These are phyloP conservation scores for Dalbergia oliveri DNA, from an alignment of 306 rosid species.

Conservation along the genomic window DNA sequence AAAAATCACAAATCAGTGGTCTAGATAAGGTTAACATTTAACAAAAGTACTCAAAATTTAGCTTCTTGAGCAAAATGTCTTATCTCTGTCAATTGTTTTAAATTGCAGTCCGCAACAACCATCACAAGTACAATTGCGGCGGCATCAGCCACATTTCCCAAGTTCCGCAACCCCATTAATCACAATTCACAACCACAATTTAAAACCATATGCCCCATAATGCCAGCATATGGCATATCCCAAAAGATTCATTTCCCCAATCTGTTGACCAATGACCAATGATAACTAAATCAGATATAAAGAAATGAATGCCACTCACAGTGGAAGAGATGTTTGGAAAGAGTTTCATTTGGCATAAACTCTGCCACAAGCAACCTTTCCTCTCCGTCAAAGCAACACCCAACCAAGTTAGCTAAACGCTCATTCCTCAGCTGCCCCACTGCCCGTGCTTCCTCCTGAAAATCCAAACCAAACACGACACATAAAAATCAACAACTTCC, in stretches of 20 bases:
- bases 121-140: no score
- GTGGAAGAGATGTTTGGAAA: constrained; percentile 85
- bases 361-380: constrained; percentile 82
- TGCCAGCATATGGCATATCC: constrained; percentile 10
- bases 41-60: constrained; percentile 10
- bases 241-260: constrained; percentile 3
- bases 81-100: not conserved
- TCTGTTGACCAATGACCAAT: not conserved
- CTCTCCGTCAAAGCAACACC: constrained; percentile 84
- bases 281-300: not conserved
- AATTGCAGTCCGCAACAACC: no score
- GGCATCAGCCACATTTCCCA: no score
- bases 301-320: constrained; percentile 53
- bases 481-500: constrained; percentile 3
- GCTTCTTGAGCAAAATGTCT: constrained; percentile 24
- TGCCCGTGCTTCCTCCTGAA: constrained; percentile 79
- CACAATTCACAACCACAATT: no score
- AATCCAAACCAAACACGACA: constrained; percentile 37
- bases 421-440: constrained; percentile 79
- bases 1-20: constrained; percentile 34
- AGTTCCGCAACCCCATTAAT: no score
- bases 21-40: constrained; percentile 10
- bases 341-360: constrained; percentile 89
- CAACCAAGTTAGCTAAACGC: constrained; percentile 78
- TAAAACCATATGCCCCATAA: no score